Conservation (phyloP, 768 basidiomycete species). For the Leccinum disarticulatum region DNA sequence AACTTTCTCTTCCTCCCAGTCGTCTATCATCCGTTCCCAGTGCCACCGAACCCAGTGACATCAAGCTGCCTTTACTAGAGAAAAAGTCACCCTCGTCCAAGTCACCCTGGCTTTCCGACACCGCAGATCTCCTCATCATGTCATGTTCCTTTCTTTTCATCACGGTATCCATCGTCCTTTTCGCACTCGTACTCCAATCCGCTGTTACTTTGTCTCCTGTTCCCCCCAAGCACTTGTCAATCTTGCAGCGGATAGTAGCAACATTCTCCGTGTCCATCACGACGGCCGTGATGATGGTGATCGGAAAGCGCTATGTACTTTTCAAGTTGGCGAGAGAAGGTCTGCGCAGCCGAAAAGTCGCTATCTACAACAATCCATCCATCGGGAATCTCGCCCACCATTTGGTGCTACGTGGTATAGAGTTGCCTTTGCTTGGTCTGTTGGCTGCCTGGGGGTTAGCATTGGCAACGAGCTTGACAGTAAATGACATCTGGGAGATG, state of each 20-base stretch:
- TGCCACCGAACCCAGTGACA: neutral
- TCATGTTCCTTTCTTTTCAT: constrained; percentile 5
- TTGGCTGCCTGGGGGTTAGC: constrained; percentile 14
- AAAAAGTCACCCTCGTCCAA: neutral
- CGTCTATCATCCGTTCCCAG: neutral
- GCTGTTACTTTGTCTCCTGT: accelerated
- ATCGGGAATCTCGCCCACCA: constrained; percentile 12
- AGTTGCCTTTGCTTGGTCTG: constrained; percentile 11
- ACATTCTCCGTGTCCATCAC: constrained; percentile 14
- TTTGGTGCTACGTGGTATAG: constrained; percentile 6
- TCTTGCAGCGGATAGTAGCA: constrained; percentile 11
- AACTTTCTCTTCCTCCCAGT: neutral
- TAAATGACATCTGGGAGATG: constrained; percentile 9
- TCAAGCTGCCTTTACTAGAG: neutral
- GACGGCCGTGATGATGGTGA: constrained; percentile 16
- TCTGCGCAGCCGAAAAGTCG: constrained; percentile 13
- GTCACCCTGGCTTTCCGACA: constrained; percentile 2
- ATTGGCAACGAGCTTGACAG: constrained; percentile 14
- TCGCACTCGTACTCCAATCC: constrained; percentile 7
- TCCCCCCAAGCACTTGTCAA: neutral
- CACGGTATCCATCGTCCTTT: constrained; percentile 2
- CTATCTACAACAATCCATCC: constrained; percentile 12
- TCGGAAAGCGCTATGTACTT: constrained; percentile 18
- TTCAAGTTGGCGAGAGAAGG: constrained; percentile 11
- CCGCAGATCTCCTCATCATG: constrained; percentile 7